Percentiles rank a stretch among this genome's conserved stretches.
These are phyloP conservation scores for Penicillium janthinellum DNA, from an alignment of 2,329 filamentous ascomycete species.

Conservation along the genomic window DNA sequence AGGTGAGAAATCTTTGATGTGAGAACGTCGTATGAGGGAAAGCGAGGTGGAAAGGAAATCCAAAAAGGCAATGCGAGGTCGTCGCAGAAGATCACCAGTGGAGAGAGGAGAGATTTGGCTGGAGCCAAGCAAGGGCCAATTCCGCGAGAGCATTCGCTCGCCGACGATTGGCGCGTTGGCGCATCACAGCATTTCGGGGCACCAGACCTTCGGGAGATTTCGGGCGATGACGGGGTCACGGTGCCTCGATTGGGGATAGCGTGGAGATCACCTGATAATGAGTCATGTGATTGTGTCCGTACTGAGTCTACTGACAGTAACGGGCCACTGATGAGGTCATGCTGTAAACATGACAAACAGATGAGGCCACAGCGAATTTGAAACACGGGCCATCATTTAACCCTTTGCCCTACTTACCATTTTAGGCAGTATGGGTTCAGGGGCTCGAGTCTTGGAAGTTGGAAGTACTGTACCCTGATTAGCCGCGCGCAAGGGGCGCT, in stretches of 20 bases:
- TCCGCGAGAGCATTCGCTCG: neutral
- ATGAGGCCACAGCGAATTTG: constrained; percentile 2
- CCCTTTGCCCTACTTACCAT: constrained; percentile 15
- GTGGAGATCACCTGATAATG: constrained; percentile 1
- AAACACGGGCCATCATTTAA: neutral
- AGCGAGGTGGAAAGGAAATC: constrained; percentile 7
- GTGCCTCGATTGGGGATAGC: constrained; percentile 8
- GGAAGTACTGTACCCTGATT: constrained; percentile 5
- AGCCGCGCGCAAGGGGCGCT: constrained; percentile 45
- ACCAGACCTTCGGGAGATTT: neutral
- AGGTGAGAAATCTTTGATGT: neutral
- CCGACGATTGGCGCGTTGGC: neutral
- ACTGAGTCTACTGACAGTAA: no score
- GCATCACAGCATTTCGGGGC: neutral
- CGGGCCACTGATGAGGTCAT: neutral
- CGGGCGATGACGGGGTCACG: constrained; percentile 18
- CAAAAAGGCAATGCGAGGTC: constrained; percentile 19
- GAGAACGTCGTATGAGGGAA: neutral
- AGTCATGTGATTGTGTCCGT: neutral
- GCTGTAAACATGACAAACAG: neutral
- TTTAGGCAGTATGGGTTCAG: constrained; percentile 12
- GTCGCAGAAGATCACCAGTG: constrained; percentile 15
- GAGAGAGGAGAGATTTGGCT: constrained; percentile 20
- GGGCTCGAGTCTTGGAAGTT: constrained; percentile 22
- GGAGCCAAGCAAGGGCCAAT: constrained; percentile 9